Conservation (phyloP, 805 yeast genomes). For the Schwanniomyces vanrijiae region DNA sequence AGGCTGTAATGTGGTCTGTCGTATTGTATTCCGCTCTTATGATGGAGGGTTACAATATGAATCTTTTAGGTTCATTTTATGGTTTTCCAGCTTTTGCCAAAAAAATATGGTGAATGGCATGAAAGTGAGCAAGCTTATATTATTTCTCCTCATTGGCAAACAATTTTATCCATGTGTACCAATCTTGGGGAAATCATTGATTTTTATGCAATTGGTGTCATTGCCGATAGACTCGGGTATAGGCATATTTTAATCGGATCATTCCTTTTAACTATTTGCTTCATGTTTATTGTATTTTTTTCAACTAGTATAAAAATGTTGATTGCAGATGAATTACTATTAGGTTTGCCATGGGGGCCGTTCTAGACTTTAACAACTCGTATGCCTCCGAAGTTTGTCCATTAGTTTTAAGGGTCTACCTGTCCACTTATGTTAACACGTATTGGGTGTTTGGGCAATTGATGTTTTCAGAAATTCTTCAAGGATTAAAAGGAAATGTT, state of each 20-base stretch:
- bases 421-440: constrained; percentile 38
- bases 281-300: constrained; percentile 41
- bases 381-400: constrained; percentile 48
- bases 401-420: constrained; percentile 37
- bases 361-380: constrained; percentile 39
- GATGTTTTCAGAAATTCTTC: constrained; percentile 40
- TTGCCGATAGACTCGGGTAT: constrained; percentile 46
- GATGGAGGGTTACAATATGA: constrained; percentile 43
- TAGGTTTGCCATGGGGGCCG: constrained; percentile 46
- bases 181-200: constrained; percentile 44
- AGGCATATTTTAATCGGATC: constrained; percentile 31
- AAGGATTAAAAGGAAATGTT: constrained; percentile 29
- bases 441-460: constrained; percentile 43
- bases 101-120: constrained; percentile 31
- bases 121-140: constrained; percentile 23
- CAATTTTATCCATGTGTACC: constrained; percentile 29
- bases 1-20: constrained; percentile 7
- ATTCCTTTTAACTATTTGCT: constrained; percentile 17
- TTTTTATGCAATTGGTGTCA: constrained; percentile 39
- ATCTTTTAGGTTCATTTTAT: constrained; percentile 32
- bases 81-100: constrained; percentile 34
- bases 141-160: constrained; percentile 37
- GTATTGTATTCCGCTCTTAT: constrained; percentile 26
- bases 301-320: constrained; percentile 36
- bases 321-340: constrained; percentile 42